Base-by-base conservation (phyloP, 2,329 filamentous ascomycete species). In the Curvularia spicifera region DNA sequence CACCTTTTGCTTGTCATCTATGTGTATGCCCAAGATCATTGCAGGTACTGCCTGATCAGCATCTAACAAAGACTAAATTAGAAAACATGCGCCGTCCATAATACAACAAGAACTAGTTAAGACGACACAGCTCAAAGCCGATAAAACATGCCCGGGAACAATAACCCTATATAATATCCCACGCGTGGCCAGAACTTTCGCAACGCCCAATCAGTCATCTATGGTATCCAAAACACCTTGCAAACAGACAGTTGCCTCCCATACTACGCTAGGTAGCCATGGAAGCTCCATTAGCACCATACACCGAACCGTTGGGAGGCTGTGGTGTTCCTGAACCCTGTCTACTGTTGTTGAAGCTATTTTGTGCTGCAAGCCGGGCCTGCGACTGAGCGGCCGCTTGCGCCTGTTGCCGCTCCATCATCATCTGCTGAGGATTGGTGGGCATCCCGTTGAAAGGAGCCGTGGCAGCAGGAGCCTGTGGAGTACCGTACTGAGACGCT, bases 281-380 rank as follows among this genome's bases (percentile, higher is more conserved):
- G 4, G 69, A 71, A 13, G 57, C 45, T 24, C 56, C 56, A 9
- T 59, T 59, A 22, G 51, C 35, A 29, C 52, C 52, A 42, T 53
- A 57, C 31, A 37, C 70, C 20, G 69, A 69, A 4, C 69, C 65
- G 28, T 69, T 74, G 1, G 71, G 67, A 9, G 75, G 75, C 56
- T 78, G 75, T 5, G 75, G 75, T 18, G 75, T 78, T 4, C 73
- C 73, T 18, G 74, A 76, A 9, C 66, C 73, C 56, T 71, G 71
- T 45, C 71, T 67, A 50, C 64, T 72, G 45, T 62, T 71, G 42
- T 63, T 71, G 48, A 76, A 73, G 58, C 69, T 74, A 28, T 69
- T 75, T 46, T 76, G 73, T 33, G 74, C 73, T 15, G 74, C 72
- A 18, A 76, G 59, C 8, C 74, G 70, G 7, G 75, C 75, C 62